Base-by-base conservation (phyloP, 2,329 filamentous ascomycete species). In the Bisporella sp. region DNA sequence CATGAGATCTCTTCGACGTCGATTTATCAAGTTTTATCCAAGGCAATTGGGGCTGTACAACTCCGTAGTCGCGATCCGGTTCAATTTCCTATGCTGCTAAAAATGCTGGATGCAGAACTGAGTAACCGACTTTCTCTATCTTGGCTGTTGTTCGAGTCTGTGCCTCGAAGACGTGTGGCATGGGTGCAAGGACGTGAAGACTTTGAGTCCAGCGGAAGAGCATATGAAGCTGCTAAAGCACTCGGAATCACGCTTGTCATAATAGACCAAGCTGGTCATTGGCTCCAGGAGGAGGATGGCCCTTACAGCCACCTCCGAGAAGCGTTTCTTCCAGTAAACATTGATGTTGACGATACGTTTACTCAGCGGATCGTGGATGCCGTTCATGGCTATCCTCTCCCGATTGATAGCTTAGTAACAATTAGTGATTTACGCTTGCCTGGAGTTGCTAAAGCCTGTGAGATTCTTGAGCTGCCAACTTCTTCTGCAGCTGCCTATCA, bases 401-500 rank as follows among this genome's bases (percentile, higher is more conserved):
- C 50, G 2, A 58, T 71, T 7, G 57, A 72, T 47, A 69, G 69
- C 1, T 59, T 73, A n/a, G 57, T 68, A 6, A 67, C 66, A 11
- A 62, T 68, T 42, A 64, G 57, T 45, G 68, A 72, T 49, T 56
- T 55, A 5, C 59, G 59, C 5, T 39, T 67, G 6, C 48, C 59
- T 5, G 49, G 46, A 8, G 41, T 69, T 12, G 67, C 69, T 2
- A 42, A 52, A 43, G 68, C 66, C 3, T 64, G 63, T 21, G 45
- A 60, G 44, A 50, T 59, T 2, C 55, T 73, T 6, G 62, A 60
- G 0, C 50, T 71, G 11, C 59, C 65, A 0, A 70, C 69, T 0
- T 55, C 58, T 5, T 47, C 57, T 2, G 47, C 61, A 0, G 56
- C 54, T 4, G 63, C 68, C 5, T 68, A 61, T 29, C 41, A 49